Evolutionary conservation across 495 filamentous ascomycete genomes (phyloP).

Genomic region (Aspergillus sclerotioniger): DNA sequence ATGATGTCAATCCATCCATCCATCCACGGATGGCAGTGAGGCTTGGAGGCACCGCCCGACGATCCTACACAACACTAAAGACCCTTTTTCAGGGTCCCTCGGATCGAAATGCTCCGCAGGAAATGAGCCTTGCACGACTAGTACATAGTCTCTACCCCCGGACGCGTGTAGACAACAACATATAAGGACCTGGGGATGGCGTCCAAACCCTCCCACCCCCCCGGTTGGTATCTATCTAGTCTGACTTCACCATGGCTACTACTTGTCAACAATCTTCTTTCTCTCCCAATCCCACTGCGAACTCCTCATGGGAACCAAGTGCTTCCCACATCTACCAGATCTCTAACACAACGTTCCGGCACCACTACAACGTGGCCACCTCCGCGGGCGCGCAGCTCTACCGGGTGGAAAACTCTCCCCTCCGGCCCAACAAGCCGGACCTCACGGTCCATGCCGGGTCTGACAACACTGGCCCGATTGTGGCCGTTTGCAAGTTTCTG

Average conservation of each 20-base stretch:
- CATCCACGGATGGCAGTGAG: background rate
- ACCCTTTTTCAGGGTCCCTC: too few relatives aligned
- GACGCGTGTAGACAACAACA: too few relatives aligned
- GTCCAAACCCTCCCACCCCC: background rate
- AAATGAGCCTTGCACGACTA: too few relatives aligned
- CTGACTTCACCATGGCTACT: background rate
- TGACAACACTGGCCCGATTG: constrained; percentile 26
- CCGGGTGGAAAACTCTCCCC: constrained; percentile 29
- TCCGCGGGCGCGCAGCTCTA: constrained; percentile 21
- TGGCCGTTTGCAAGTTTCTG: constrained; percentile 32
- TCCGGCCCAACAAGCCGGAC: constrained; percentile 31
- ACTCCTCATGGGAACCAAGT: background rate
- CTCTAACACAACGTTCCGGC: constrained; percentile 26
- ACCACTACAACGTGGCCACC: constrained; percentile 29
- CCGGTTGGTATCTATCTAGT: background rate
- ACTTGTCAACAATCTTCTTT: background rate
- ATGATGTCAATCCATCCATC: background rate
- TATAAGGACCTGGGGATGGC: too few relatives aligned
- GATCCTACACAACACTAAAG: background rate
- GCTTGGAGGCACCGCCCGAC: background rate
- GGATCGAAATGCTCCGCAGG: too few relatives aligned
- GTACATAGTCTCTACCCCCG: too few relatives aligned
- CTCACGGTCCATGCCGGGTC: constrained; percentile 33
- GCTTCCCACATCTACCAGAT: constrained; percentile 29
- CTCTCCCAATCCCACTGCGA: background rate